Percentiles rank a stretch among this genome's conserved stretches.
phyloP scores from a whole-genome alignment of 2,329 filamentous ascomycete species.

The Nectriaceae sp. region DNA sequence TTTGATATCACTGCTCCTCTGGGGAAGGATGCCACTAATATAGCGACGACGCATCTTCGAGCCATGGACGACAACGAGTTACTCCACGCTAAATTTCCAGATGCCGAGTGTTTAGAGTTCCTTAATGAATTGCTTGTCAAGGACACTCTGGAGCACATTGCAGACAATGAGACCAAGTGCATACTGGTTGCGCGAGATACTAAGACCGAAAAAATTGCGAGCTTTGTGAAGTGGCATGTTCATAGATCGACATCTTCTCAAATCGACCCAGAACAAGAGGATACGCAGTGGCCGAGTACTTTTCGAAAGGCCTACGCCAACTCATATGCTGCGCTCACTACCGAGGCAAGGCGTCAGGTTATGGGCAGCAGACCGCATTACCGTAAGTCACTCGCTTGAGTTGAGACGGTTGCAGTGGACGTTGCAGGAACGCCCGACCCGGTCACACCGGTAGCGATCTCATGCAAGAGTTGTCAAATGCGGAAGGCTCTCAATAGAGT shows the following conservation, averaged over 20 bases:
- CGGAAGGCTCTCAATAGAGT: background rate
- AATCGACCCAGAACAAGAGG: conserved; percentile 16
- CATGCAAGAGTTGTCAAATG: conserved; percentile 11
- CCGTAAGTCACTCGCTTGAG: conserved; percentile 34
- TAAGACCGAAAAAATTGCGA: conserved; percentile 29
- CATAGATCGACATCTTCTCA: conserved; percentile 19
- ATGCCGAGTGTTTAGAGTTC: conserved; percentile 27
- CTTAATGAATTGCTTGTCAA: conserved; percentile 33
- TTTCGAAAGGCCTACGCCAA: conserved; percentile 35
- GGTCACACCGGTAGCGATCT: conserved; percentile 2
- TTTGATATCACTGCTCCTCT: conserved; percentile 30
- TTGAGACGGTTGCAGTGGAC: background rate
- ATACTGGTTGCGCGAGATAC: conserved; percentile 37
- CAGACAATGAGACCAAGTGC: conserved; percentile 24
- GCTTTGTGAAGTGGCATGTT: conserved; percentile 41
- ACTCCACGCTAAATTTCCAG: conserved; percentile 43
- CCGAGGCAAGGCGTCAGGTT: conserved; percentile 31
- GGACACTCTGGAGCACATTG: conserved; percentile 34
- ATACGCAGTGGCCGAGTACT: conserved; percentile 32
- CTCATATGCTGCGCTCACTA: conserved; percentile 33
- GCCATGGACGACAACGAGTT: conserved; percentile 43
- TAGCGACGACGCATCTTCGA: conserved; percentile 36
- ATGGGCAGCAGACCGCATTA: conserved; percentile 36
- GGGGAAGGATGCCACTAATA: conserved; percentile 22
- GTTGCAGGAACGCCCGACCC: conserved; percentile 6